These are phyloP conservation scores for Dendrostoma leiphaemia DNA, from an alignment of 2,329 filamentous ascomycete species.

Conservation along the genomic window DNA sequence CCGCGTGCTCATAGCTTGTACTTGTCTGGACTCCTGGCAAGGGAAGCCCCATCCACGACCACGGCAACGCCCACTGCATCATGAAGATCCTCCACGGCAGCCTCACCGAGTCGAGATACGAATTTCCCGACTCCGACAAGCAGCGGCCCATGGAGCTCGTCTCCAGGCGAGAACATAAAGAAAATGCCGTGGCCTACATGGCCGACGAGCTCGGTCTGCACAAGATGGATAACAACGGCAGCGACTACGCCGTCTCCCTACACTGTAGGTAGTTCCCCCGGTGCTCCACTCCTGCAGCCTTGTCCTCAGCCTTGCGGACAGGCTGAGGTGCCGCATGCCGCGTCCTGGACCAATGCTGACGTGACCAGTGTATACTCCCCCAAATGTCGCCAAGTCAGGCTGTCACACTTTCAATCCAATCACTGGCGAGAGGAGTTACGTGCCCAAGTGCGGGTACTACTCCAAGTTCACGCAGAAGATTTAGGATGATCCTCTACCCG, in stretches of 20 bases:
- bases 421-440: constrained; percentile 72
- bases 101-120: constrained; percentile 78
- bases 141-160: constrained; percentile 59
- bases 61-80: constrained; percentile 84
- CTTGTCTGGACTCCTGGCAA: constrained; percentile 88
- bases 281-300: constrained; percentile 17
- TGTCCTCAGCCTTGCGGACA: constrained; percentile 7
- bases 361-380: constrained; percentile 72
- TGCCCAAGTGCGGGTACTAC: constrained; percentile 70
- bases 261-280: constrained; percentile 55
- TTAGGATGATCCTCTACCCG: constrained; percentile 27
- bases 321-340: not conserved
- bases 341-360: constrained; percentile 7
- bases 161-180: constrained; percentile 64
- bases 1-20: constrained; percentile 59
- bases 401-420: constrained; percentile 78
- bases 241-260: constrained; percentile 77
- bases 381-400: constrained; percentile 79
- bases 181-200: constrained; percentile 85
- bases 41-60: constrained; percentile 83
- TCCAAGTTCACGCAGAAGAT: constrained; percentile 58
- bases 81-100: constrained; percentile 84
- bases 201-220: constrained; percentile 86
- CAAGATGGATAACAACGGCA: constrained; percentile 72
- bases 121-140: constrained; percentile 58